phyloP scores from a whole-genome alignment of 2,329 filamentous ascomycete species.

The Arthrinium puccinioides region DNA sequence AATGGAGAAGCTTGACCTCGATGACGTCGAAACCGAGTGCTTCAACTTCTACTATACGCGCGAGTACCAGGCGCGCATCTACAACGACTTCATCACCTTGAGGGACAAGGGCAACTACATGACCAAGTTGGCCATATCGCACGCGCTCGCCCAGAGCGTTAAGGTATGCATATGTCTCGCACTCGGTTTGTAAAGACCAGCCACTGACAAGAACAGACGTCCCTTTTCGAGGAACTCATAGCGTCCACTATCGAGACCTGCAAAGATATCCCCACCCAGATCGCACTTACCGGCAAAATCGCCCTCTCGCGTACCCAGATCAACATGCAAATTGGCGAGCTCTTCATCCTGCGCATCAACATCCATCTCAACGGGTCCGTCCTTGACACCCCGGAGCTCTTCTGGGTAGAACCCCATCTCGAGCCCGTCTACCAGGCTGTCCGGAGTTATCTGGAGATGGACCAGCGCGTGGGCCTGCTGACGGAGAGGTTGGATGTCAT shows the following conservation, averaged over 20 bases:
- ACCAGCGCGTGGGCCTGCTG: conserved; percentile 82
- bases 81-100: conserved; percentile 97
- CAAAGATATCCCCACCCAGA: conserved; percentile 87
- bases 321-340: conserved; percentile 98
- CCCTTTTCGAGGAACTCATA: conserved; percentile 90
- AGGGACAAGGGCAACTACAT: conserved; percentile 95
- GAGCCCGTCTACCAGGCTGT: conserved; percentile 96
- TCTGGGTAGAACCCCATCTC: conserved; percentile 96
- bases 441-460: conserved; percentile 94
- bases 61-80: conserved; percentile 96
- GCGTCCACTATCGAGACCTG: conserved; percentile 89
- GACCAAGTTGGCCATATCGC: conserved; percentile 94
- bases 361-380: conserved; percentile 97
- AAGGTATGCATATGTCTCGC: conserved; percentile 56
- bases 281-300: conserved; percentile 88
- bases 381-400: conserved; percentile 91
- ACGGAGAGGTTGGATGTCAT: conserved; percentile 91
- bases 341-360: conserved; percentile 96
- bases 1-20: conserved; percentile 76
- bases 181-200: not conserved
- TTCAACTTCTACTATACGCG: conserved; percentile 99
- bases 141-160: conserved; percentile 90
- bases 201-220: conserved; percentile 50
- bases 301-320: conserved; percentile 82
- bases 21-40: conserved; percentile 86